phyloP scores from a whole-genome alignment of 225 moss, liverwort and hornwort genomes.

The Pseudisothecium myosuroides region DNA sequence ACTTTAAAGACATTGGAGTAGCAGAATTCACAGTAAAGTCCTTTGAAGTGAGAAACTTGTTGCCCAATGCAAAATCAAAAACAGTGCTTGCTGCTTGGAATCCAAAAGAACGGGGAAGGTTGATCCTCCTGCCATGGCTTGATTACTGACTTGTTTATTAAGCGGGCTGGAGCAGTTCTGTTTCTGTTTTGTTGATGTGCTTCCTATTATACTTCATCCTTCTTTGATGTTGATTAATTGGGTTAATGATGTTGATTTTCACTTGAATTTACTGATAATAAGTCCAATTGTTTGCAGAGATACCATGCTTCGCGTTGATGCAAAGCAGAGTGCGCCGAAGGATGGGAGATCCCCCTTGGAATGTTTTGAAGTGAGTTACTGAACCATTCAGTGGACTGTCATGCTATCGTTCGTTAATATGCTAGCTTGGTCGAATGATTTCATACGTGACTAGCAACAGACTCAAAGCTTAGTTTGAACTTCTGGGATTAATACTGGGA shows the following conservation, averaged over 20 bases:
- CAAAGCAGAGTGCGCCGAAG: slow-evolving; percentile 80
- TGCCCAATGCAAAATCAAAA: slow-evolving; percentile 66
- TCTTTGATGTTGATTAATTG: neutral
- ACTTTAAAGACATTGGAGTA: slow-evolving; percentile 87
- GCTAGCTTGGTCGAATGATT: neutral
- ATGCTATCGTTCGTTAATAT: neutral
- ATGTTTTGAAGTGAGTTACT: slow-evolving; percentile 64
- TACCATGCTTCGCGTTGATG: slow-evolving; percentile 91
- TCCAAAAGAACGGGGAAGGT: slow-evolving; percentile 85
- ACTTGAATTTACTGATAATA: neutral
- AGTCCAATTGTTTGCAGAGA: slow-evolving; percentile 22
- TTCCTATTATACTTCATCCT: neutral
- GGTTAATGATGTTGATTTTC: neutral
- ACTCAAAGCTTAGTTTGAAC: neutral
- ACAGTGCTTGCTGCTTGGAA: slow-evolving; percentile 93
- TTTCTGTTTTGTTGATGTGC: neutral
- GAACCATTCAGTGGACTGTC: neutral
- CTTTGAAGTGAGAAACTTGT: slow-evolving; percentile 80
- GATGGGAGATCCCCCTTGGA: slow-evolving; percentile 95
- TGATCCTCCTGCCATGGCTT: neutral
- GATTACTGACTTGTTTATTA: neutral
- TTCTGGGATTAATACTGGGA: neutral
- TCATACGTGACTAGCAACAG: neutral
- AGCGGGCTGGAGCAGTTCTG: neutral
- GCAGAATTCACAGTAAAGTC: slow-evolving; percentile 84